Percentiles rank a stretch among this genome's conserved stretches.
Conservation (phyloP, 2,329 filamentous ascomycete genomes). For the Neocucurbitaria cava region DNA sequence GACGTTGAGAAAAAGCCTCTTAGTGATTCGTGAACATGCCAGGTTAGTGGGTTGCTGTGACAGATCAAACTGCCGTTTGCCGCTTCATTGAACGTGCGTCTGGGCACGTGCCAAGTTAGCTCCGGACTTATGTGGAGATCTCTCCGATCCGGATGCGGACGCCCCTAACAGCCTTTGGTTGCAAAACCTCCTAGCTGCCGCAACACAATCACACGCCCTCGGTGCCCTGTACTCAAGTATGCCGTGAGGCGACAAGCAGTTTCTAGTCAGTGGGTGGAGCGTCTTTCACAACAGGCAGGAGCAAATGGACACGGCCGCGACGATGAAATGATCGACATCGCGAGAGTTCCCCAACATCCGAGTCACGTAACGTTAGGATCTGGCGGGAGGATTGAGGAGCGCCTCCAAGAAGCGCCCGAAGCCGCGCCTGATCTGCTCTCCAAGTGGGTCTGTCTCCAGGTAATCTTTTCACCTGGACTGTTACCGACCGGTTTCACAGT, state of each 20-base stretch:
- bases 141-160: slow-evolving; percentile 1
- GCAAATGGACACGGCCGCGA: neutral
- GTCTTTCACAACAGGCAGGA: slow-evolving; percentile 18
- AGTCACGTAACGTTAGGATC: slow-evolving; percentile 6
- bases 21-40: neutral
- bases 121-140: neutral
- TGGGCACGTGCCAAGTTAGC: neutral
- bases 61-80: slow-evolving; percentile 1
- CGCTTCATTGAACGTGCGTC: neutral
- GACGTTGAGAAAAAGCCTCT: neutral
- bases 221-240: neutral
- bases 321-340: slow-evolving; percentile 11
- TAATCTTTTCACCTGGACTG: neutral
- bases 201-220: slow-evolving; percentile 1
- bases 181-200: neutral
- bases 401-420: neutral
- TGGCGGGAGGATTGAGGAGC: slow-evolving; percentile 3
- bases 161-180: neutral
- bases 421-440: neutral
- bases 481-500: neutral
- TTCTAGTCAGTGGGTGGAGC: slow-evolving; percentile 7
- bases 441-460: neutral
- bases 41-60: slow-evolving; percentile 1
- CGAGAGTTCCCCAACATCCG: slow-evolving; percentile 6
- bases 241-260: neutral